Percentiles rank a stretch among this genome's conserved stretches.
Conservation (phyloP, 805 yeast genomes). For the Lachancea sp. region DNA sequence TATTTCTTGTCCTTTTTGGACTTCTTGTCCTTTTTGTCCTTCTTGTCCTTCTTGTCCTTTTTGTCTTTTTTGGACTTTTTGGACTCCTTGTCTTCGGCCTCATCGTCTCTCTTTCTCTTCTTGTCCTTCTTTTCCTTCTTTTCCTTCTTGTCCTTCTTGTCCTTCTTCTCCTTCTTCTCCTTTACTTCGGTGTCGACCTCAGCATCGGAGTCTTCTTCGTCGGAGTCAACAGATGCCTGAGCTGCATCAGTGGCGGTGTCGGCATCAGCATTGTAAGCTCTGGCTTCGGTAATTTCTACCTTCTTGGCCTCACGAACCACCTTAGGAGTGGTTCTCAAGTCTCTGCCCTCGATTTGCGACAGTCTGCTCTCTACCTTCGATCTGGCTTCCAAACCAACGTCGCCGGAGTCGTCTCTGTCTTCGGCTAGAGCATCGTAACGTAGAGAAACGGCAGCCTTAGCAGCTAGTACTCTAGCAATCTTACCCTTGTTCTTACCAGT, state of each 20-base stretch:
- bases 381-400: constrained; percentile 85
- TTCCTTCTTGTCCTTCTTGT: constrained; percentile 10
- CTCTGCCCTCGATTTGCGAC: constrained; percentile 94
- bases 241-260: constrained; percentile 52
- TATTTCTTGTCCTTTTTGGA: constrained; percentile 7
- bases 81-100: constrained; percentile 1
- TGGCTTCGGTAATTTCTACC: constrained; percentile 76
- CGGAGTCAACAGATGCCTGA: constrained; percentile 10
- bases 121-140: constrained; percentile 6
- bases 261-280: constrained; percentile 92
- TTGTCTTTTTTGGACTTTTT: constrained; percentile 6
- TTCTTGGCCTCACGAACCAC: constrained; percentile 77
- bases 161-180: constrained; percentile 32
- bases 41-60: constrained; percentile 1
- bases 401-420: constrained; percentile 94
- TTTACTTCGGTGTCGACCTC: constrained; percentile 31
- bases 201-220: constrained; percentile 26
- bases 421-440: constrained; percentile 96
- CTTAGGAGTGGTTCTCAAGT: constrained; percentile 81
- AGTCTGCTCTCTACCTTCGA: constrained; percentile 91
- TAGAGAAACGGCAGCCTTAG: constrained; percentile 94
- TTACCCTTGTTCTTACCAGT: constrained; percentile 97
- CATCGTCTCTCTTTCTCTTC: constrained; percentile 4
- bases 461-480: constrained; percentile 97
- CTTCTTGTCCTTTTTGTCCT: constrained; percentile 1